phyloP scores from a whole-genome alignment of 2,329 filamentous ascomycete species.

The Beauveria rudraprayagi region DNA sequence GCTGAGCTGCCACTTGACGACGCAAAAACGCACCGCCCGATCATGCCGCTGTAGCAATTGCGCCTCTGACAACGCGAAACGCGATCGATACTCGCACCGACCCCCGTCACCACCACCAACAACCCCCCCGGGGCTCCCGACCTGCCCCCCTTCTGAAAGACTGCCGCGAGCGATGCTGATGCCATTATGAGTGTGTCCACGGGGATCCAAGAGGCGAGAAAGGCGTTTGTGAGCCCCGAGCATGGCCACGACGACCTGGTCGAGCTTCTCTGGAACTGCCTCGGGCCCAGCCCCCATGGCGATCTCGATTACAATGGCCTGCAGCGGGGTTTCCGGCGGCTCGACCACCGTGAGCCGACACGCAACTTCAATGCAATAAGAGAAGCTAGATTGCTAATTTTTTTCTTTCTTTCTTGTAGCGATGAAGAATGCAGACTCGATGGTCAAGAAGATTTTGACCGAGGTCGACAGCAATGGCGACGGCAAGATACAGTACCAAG shows the following conservation, averaged over 20 bases:
- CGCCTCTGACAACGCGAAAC: conserved; percentile 1
- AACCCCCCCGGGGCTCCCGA: neutral
- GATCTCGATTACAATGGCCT: conserved; percentile 78
- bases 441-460: conserved; percentile 72
- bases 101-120: conserved; percentile 1
- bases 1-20: neutral
- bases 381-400: conserved; percentile 16
- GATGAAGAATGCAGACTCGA: conserved; percentile 82
- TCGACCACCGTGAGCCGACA: conserved; percentile 74
- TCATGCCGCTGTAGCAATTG: conserved; percentile 9
- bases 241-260: conserved; percentile 74
- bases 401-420: conserved; percentile 29
- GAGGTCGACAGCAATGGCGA: conserved; percentile 82
- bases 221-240: conserved; percentile 68
- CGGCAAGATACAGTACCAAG: conserved; percentile 83
- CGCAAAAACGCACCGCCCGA: neutral
- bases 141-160: conserved; percentile 6
- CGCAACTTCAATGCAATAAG: neutral
- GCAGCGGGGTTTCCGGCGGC: conserved; percentile 74
- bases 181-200: conserved; percentile 34
- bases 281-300: conserved; percentile 69
- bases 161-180: conserved; percentile 26
- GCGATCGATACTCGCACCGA: neutral
- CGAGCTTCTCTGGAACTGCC: conserved; percentile 72
- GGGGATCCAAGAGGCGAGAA: conserved; percentile 43